A percentile compares a stretch with the other conserved stretches of the same genome.
These are phyloP conservation scores for Euryodendron excelsum DNA, from an alignment of 148 eudicot genomes.

Conservation along the genomic window DNA sequence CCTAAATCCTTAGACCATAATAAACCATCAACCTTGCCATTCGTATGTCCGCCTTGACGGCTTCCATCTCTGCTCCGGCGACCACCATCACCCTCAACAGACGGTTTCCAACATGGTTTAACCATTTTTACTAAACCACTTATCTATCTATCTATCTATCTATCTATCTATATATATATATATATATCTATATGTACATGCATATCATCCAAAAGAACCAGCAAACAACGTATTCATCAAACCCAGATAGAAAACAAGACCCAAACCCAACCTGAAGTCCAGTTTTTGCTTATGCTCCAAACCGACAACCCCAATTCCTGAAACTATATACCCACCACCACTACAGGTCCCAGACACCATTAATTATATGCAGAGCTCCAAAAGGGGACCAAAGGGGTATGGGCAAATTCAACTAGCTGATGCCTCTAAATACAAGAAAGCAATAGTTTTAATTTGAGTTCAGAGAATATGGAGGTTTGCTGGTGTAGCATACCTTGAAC, in stretches of 20 bases:
- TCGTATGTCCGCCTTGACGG: constrained; percentile 32
- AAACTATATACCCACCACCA: constrained; percentile 34
- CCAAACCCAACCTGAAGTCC: constrained; percentile 27
- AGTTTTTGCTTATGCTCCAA: constrained; percentile 39
- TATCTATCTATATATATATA: neutral
- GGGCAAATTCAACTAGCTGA: constrained; percentile 46
- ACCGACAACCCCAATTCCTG: constrained; percentile 34
- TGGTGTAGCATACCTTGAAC: constrained; percentile 65
- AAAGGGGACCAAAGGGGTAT: constrained; percentile 50
- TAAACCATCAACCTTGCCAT: constrained; percentile 56
- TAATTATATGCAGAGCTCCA: constrained; percentile 27
- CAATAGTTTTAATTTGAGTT: constrained; percentile 33
- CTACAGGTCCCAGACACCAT: constrained; percentile 56
- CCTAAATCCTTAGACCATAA: constrained; percentile 80
- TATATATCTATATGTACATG: neutral
- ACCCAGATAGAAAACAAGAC: constrained; percentile 13
- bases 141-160: neutral
- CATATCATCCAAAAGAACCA: constrained; percentile 43
- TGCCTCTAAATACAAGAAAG: constrained; percentile 28
- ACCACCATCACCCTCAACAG: constrained; percentile 34
- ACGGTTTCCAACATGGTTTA: constrained; percentile 70
- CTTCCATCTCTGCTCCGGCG: constrained; percentile 23
- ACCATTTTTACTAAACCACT: constrained; percentile 39
- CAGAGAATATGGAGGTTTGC: constrained; percentile 59
- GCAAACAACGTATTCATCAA: constrained; percentile 28